Evolutionary conservation across 139 green algal genomes (phyloP).

Genomic region (Gonium pectorale): DNA sequence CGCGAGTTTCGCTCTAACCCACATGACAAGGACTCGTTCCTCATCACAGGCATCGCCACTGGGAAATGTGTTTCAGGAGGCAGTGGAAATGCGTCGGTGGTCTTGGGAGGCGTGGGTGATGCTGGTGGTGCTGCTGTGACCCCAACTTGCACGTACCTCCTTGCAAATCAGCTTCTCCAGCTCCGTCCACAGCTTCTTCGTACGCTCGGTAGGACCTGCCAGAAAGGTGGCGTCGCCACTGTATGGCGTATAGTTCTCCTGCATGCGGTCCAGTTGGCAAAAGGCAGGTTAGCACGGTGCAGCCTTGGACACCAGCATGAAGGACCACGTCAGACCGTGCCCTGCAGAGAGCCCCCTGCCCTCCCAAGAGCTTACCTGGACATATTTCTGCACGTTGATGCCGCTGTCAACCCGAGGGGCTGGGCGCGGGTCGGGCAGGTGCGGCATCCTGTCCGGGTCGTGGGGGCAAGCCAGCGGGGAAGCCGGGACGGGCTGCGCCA

Average conservation of each 20-base stretch:
- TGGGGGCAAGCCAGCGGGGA: neutral
- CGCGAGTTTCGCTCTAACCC: too few relatives aligned
- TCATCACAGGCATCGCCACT: too few relatives aligned
- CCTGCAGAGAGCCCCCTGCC: too few relatives aligned
- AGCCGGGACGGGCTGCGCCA: neutral
- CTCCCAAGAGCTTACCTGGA: constrained; percentile 24
- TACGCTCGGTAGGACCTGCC: constrained; percentile 58
- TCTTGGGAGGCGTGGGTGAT: too few relatives aligned
- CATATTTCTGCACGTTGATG: constrained; percentile 46
- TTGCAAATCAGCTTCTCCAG: constrained; percentile 58
- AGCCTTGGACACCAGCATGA: too few relatives aligned
- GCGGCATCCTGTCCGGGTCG: neutral
- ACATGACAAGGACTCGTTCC: too few relatives aligned
- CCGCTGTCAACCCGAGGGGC: constrained; percentile 9
- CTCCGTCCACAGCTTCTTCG: constrained; percentile 61
- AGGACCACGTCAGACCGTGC: too few relatives aligned
- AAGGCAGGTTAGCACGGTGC: too few relatives aligned
- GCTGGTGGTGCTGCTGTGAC: constrained; percentile 46
- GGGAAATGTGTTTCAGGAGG: too few relatives aligned
- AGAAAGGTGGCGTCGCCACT: constrained; percentile 71
- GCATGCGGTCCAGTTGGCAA: too few relatives aligned
- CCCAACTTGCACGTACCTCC: constrained; percentile 63
- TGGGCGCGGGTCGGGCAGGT: constrained; percentile 37
- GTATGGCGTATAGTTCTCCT: constrained; percentile 70
- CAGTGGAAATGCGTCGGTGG: too few relatives aligned